Percentiles rank a stretch among this genome's conserved stretches.
phyloP scores from a whole-genome alignment of 2,329 filamentous ascomycete species.

The Lithohypha guttulata region DNA sequence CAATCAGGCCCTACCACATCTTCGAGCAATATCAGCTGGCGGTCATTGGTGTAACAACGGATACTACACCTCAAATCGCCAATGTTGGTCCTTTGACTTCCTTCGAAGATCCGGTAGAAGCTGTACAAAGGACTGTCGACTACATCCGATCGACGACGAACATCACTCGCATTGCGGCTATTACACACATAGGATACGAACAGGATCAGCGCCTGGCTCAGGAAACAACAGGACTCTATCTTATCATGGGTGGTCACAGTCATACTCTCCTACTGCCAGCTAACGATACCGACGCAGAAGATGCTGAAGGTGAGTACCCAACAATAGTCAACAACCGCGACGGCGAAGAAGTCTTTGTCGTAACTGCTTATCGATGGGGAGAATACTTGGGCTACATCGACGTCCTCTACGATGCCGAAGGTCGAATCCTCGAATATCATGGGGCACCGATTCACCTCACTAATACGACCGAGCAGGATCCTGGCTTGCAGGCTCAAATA shows the following conservation, averaged over 20 bases:
- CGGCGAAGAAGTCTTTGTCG: constrained; percentile 9
- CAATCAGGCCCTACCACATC: constrained; percentile 9
- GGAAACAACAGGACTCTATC: constrained; percentile 6
- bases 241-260: constrained; percentile 11
- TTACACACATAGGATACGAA: constrained; percentile 10
- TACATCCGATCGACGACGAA: constrained; percentile 7
- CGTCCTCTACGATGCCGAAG: constrained; percentile 6
- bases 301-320: constrained; percentile 7
- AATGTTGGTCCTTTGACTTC: constrained; percentile 2
- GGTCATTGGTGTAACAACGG: constrained; percentile 7
- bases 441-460: constrained; percentile 8
- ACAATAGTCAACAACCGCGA: constrained; percentile 9
- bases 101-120: constrained; percentile 5
- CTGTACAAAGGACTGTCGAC: constrained; percentile 3
- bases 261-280: constrained; percentile 8
- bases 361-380: constrained; percentile 10
- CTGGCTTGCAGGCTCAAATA: constrained; percentile 6
- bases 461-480: constrained; percentile 7
- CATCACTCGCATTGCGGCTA: constrained; percentile 9
- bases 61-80: constrained; percentile 4
- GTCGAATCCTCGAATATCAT: constrained; percentile 8
- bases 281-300: constrained; percentile 6
- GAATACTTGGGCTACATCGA: constrained; percentile 10
- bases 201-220: constrained; percentile 7
- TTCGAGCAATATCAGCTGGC: constrained; percentile 3